Evolutionary conservation across 805 yeast genomes (phyloP).

Genomic region (Teunomyces gatunensis): DNA sequence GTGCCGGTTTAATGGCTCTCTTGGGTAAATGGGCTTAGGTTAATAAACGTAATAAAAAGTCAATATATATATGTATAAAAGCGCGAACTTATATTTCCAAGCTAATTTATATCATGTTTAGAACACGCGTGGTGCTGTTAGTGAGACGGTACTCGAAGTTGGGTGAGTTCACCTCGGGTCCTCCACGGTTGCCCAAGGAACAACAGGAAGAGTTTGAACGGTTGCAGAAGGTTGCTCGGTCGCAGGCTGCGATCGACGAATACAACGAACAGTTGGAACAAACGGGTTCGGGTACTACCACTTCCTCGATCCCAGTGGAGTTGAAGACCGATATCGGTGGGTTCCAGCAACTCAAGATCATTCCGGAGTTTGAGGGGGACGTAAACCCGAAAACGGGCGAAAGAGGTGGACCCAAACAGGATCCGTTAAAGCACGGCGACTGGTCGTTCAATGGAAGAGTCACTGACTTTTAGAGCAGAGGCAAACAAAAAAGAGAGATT

Average conservation of each 20-base stretch:
- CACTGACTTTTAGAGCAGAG: conserved; percentile 67
- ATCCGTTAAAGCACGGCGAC: conserved; percentile 78
- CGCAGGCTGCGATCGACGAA: conserved; percentile 75
- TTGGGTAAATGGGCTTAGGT: conserved; percentile 69
- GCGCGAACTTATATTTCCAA: neutral
- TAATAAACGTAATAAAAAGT: neutral
- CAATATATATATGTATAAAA: neutral
- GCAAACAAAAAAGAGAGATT: no score
- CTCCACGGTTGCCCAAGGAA: conserved; percentile 74
- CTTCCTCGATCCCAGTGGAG: conserved; percentile 10
- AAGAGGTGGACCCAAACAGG: conserved; percentile 96
- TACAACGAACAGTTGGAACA: conserved; percentile 51
- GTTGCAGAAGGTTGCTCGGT: conserved; percentile 74
- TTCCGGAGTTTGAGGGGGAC: conserved; percentile 95
- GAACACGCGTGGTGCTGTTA: neutral
- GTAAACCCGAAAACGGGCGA: conserved; percentile 93
- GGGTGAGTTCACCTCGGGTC: conserved; percentile 35
- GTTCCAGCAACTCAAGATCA: conserved; percentile 66
- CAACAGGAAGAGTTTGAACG: conserved; percentile 91
- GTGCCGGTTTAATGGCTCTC: conserved; percentile 77
- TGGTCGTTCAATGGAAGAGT: conserved; percentile 96
- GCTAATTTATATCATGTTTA: neutral
- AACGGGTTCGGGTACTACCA: conserved; percentile 20
- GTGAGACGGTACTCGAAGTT: conserved; percentile 4
- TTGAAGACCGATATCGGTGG: conserved; percentile 49